Base-by-base conservation (phyloP, 306 rosid genomes). In the Quercus mongolica region DNA sequence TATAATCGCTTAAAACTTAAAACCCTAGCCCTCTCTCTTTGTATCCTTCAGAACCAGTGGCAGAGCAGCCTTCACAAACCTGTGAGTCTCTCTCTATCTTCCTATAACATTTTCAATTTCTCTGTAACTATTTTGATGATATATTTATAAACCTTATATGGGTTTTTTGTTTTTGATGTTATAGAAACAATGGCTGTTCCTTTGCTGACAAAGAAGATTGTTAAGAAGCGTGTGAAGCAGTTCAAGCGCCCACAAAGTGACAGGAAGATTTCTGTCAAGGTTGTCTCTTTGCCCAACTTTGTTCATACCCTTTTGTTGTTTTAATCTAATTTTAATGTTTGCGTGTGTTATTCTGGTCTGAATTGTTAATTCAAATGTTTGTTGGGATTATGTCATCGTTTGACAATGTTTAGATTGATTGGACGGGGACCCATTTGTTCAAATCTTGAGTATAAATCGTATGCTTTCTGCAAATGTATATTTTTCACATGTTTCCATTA, bases 201-300 rank as follows among this genome's bases (percentile, higher is more conserved):
- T 33, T 59, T 90, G 87, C 77, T 90, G 41, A 86, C 75, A 74
- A 90, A 90, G 88, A 85, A 80, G 75, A 86, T 90, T 80, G 90
- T 90, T 68, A 90, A 90, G 94, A 90, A 90, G 90, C 94, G 91
- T 33, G 87, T 82, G 82, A 86, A 84, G 81, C 75, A 84, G 73
- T 90, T 90, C 77, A 86, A 82, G 84, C 78, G 90, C 82, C 94
- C 91, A 30, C 94, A 90, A 46, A 63, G 91, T 56, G 91, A 90
- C 86, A 68, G 94, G 63, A 90, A 82, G 78, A 80, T 82, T 17
- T 74, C 85, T 55, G 94, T 90, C 3, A 90, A 90, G 91, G 94
- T 87, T 78, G 18, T 61, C 17, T 59, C 44, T 35, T 35, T 6
- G 7, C 51, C 11, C 38, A 17, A 65, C 9, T 5, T 12, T 63